Base-by-base conservation (phyloP, 2,329 filamentous ascomycete genomes). In the Calonectria pteridis region DNA sequence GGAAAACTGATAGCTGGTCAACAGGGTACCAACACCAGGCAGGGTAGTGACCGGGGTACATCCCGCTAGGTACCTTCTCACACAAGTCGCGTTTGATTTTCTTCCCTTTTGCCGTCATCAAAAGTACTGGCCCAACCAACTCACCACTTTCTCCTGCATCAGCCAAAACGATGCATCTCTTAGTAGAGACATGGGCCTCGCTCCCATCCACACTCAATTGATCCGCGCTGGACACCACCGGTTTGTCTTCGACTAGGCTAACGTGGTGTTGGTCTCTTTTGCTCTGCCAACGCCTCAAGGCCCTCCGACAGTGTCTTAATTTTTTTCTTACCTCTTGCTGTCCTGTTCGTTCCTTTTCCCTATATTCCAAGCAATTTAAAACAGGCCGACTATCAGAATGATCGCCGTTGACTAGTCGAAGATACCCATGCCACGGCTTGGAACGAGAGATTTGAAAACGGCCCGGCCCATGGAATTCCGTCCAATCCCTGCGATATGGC, bases 391-490 rank as follows among this genome's bases (percentile, higher is more conserved):
- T 67, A 69, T 68, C 66, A 62, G 69, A 72, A 71, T 72, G 70
- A 75, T 67, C 71, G 74, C 63, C 72, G 29, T 33, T 58, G 55
- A 37, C 76, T 76, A 76, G 75, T 51, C 66, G 63, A 79, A 62
- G 69, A 49, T 62, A 65, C 71, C 64, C 71, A 66, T 69, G 63
- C 70, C 66, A 71, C 73, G 50, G 62, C 67, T 55, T 75, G 73
- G 53, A 73, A 71, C 73, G 69, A 76, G 65, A 77, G 51, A 77
- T 73, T 73, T 37, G 76, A 63, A 76, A 79, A 77, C 76, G 77
- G 76, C 72, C 76, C 76, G 75, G 73, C 72, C 77, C 77, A 76
- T 78, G 71, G 58, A 75, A 75, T 76, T 76, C 72, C 67, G 70
- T 72, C 66, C 68, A 64, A 73, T 66, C 75, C 74, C 76, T 75